phyloP scores from a whole-genome alignment of 345 rosid genomes.

The Lepidium didymum region DNA sequence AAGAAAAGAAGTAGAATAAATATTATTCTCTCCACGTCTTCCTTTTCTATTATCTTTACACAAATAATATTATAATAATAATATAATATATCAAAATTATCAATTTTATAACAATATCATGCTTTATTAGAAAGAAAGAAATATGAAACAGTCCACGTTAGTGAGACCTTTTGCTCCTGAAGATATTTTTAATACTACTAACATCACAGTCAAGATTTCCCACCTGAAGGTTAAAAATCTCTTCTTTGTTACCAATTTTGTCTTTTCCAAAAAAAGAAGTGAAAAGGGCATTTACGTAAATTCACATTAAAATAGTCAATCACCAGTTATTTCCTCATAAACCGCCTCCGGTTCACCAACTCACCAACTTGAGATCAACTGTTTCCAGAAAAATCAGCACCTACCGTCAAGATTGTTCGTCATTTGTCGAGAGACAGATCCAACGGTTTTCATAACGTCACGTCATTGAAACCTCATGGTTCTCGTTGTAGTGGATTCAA shows the following conservation, averaged over 20 bases:
- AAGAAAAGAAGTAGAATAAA: too few relatives aligned
- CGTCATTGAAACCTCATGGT: neutral
- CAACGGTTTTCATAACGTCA: neutral
- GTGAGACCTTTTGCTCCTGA: neutral
- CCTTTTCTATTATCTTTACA: too few relatives aligned
- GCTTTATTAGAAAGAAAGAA: neutral
- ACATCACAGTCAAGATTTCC: neutral
- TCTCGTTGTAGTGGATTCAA: neutral
- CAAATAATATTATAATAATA: too few relatives aligned
- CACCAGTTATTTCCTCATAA: neutral
- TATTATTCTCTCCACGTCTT: too few relatives aligned
- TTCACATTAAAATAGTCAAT: too few relatives aligned
- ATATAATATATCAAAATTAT: too few relatives aligned
- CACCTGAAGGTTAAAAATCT: conserved; percentile 3
- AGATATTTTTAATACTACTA: neutral
- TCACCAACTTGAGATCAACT: conserved; percentile 3
- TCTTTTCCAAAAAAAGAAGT: neutral
- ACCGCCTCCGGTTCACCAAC: conserved; percentile 1
- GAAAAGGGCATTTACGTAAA: neutral
- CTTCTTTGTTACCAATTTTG: neutral
- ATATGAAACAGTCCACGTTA: neutral
- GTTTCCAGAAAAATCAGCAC: neutral
- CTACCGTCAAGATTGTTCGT: conserved; percentile 14
- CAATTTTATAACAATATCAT: too few relatives aligned
- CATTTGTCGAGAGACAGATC: neutral